A percentile compares a stretch with the other conserved stretches of the same genome.
Conservation (phyloP, 208 protist species). For the Leishmania lainsoni region DNA sequence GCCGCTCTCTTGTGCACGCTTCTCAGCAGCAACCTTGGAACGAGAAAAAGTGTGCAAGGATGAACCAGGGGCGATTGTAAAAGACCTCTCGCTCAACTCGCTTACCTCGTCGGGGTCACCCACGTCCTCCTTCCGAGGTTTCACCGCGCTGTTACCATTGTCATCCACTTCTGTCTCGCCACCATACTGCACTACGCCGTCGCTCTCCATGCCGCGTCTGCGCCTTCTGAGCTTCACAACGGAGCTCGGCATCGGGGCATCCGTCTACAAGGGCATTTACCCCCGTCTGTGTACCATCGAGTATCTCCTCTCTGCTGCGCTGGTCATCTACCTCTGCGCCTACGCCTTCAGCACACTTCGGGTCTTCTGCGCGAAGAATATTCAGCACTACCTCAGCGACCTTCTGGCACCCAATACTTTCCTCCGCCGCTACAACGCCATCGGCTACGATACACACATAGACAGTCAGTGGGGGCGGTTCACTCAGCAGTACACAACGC, state of each 20-base stretch:
- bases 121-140: neutral
- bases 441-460: conserved; percentile 20
- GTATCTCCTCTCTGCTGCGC: conserved; percentile 3
- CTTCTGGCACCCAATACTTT: neutral
- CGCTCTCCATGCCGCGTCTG: neutral
- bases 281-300: conserved; percentile 9
- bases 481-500: neutral
- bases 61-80: neutral
- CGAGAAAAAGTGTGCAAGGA: neutral
- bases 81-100: neutral
- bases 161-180: neutral
- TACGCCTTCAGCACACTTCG: neutral
- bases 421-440: conserved; percentile 11
- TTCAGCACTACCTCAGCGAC: neutral
- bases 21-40: neutral
- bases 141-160: neutral
- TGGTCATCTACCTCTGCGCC: neutral
- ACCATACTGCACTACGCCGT: neutral
- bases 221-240: conserved; percentile 10
- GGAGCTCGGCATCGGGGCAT: conserved; percentile 1
- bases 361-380: conserved; percentile 1
- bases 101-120: too few relatives aligned
- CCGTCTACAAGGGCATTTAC: conserved; percentile 1
- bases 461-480: conserved; percentile 34
- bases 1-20: neutral